A percentile compares a stretch with the other conserved stretches of the same genome.
phyloP scores from a whole-genome alignment of 2,329 filamentous ascomycete genomes.

The Lojkania enalia region DNA sequence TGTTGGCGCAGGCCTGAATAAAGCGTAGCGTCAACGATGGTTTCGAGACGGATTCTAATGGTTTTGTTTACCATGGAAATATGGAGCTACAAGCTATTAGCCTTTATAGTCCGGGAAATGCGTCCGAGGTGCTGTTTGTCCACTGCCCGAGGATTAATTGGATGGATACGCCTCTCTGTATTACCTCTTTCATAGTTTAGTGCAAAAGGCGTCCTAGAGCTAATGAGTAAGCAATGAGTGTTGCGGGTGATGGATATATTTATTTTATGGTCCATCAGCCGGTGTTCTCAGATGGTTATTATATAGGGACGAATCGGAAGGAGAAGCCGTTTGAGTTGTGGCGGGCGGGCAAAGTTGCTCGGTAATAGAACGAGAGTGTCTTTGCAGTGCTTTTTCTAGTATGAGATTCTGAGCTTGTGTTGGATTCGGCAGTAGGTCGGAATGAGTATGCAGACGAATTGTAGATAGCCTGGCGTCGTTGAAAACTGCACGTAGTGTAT shows the following conservation, averaged over 20 bases:
- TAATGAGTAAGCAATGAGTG: slow-evolving; percentile 32
- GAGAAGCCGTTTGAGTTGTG: slow-evolving; percentile 50
- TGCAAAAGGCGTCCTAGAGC: neutral
- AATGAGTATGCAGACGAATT: no score
- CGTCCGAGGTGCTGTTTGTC: slow-evolving; percentile 49
- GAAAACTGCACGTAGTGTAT: no score
- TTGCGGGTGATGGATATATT: slow-evolving; percentile 52
- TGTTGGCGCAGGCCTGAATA: slow-evolving; percentile 50
- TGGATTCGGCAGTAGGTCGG: no score
- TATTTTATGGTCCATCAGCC: slow-evolving; percentile 60
- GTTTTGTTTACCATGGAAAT: slow-evolving; percentile 54
- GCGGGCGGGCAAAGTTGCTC: slow-evolving; percentile 47
- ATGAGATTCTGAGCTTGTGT: no score
- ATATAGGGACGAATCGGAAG: slow-evolving; percentile 49
- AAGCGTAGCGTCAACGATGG: slow-evolving; percentile 58
- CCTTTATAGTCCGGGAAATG: slow-evolving; percentile 49
- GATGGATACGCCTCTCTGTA: slow-evolving; percentile 49
- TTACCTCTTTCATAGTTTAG: neutral
- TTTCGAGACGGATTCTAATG: slow-evolving; percentile 56
- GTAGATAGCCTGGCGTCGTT: no score
- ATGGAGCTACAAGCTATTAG: slow-evolving; percentile 54
- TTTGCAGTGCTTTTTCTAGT: slow-evolving; percentile 12
- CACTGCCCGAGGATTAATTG: slow-evolving; percentile 54
- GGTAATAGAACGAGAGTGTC: slow-evolving; percentile 48
- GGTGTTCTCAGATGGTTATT: slow-evolving; percentile 40